Evolutionary conservation across 1,284 basidiomycete species (phyloP).

Genomic region (Phlebopus sp.): DNA sequence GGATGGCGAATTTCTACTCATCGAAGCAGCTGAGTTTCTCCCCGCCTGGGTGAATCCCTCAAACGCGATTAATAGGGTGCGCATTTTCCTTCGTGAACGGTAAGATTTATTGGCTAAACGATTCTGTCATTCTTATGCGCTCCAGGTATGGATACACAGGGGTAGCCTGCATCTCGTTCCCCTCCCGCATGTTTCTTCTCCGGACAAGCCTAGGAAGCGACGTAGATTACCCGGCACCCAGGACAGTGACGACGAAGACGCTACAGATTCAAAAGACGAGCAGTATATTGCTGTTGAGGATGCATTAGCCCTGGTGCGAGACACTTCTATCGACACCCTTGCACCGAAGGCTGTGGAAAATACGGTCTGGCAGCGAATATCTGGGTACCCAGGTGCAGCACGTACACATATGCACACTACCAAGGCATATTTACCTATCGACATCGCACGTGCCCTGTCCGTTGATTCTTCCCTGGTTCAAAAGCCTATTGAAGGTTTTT

Average conservation of each 20-base stretch:
- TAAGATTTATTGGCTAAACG: constrained; percentile 32
- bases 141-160: constrained; percentile 86
- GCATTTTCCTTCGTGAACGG: constrained; percentile 36
- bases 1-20: constrained; percentile 95
- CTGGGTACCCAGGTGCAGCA: constrained; percentile 70
- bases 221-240: constrained; percentile 39
- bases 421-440: constrained; percentile 76
- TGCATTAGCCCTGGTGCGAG: constrained; percentile 64
- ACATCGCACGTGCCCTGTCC: constrained; percentile 72
- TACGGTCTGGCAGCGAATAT: constrained; percentile 66
- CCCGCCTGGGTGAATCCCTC: constrained; percentile 91
- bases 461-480: constrained; percentile 73
- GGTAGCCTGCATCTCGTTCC: constrained; percentile 86
- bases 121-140: constrained; percentile 20
- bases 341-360: constrained; percentile 61
- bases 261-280: constrained; percentile 44
- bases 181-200: constrained; percentile 66
- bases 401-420: constrained; percentile 76
- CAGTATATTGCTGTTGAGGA: constrained; percentile 60
- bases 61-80: constrained; percentile 88
- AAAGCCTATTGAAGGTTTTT: constrained; percentile 86
- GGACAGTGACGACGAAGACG: constrained; percentile 51
- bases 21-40: constrained; percentile 91
- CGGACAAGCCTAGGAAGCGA: constrained; percentile 51
- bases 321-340: constrained; percentile 49